phyloP scores from a whole-genome alignment of 805 yeast species.

The Blastobotrys attinorum region DNA sequence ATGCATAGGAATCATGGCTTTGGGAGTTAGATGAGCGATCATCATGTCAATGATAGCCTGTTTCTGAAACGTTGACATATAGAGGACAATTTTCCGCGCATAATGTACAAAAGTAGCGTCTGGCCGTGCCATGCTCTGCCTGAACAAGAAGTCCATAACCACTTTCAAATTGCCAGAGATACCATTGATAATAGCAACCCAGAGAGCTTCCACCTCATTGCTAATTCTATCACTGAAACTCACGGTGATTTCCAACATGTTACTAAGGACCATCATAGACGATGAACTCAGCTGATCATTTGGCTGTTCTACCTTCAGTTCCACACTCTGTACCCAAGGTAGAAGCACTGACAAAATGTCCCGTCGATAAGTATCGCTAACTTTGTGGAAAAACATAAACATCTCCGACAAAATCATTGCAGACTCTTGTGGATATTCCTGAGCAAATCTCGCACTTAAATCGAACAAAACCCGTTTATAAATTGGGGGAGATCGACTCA shows the following conservation, averaged over 20 bases:
- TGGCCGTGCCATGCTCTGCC: slow-evolving; percentile 58
- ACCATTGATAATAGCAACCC: slow-evolving; percentile 89
- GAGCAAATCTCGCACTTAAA: slow-evolving; percentile 65
- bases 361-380: slow-evolving; percentile 52
- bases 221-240: slow-evolving; percentile 66
- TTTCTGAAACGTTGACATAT: slow-evolving; percentile 44
- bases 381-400: slow-evolving; percentile 59
- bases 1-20: slow-evolving; percentile 76
- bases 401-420: slow-evolving; percentile 61
- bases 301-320: slow-evolving; percentile 41
- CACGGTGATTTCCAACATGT: slow-evolving; percentile 78
- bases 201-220: slow-evolving; percentile 84
- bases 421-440: slow-evolving; percentile 48
- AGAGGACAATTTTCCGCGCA: slow-evolving; percentile 74
- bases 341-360: slow-evolving; percentile 73
- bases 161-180: slow-evolving; percentile 60
- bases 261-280: slow-evolving; percentile 64
- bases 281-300: slow-evolving; percentile 28
- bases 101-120: slow-evolving; percentile 69
- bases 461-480: slow-evolving; percentile 81
- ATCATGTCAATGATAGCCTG: slow-evolving; percentile 50
- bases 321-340: slow-evolving; percentile 90
- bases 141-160: slow-evolving; percentile 62
- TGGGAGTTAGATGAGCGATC: slow-evolving; percentile 68
- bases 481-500: slow-evolving; percentile 70